Evolutionary conservation across 139 green algal species (phyloP), one percentile per base, ranked within the genome.

Genomic region (Marvania coccoides): DNA sequence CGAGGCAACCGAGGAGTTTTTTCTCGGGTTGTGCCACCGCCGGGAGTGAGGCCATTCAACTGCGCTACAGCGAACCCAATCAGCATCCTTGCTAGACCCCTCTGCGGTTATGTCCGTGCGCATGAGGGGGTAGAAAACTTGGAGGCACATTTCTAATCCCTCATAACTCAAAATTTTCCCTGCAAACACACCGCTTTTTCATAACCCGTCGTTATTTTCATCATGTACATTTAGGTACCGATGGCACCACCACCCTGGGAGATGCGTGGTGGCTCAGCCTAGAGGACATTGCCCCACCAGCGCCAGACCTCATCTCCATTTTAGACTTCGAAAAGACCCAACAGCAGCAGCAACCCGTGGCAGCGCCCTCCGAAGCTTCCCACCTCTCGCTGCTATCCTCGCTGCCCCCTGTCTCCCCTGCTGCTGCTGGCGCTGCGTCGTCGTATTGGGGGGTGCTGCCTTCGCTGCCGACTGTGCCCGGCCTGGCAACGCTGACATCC

Each of bases 241-340:
- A 77, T 15, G 70, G 70, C 8, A 28, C 19, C 40, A 54, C 70
- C 10, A 71, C 61, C 12, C 61, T 77, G 24, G 70, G 70, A 0
- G 70, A 77, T 19, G 47, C 54, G 12, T 77, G 70, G 70, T 77
- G 70, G 70, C 54, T 77, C 38, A 29, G 60, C 26, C 6, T 77
- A 42, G 70, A 77, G 34, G 62, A 77, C 35, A 56, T 70, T 12
- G 37, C 26, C 9, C 24, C 26, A 19, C 35, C 54, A 51, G 1
- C 59, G 55, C 57, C 65, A 23, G 51, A 65, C 38, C 53, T 71
- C 13, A 47, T 71, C n/a, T 60, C 65, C 19, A 31, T 64, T 6
- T 48, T 31, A 19, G 63, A 71, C 55, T 10, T 71, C 29, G 63
- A 34, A 10, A 23, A 71, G 3, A 26, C 30, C 30, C 28, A 42